phyloP scores from a whole-genome alignment of 768 basidiomycete species.

The Mycena maculata region DNA sequence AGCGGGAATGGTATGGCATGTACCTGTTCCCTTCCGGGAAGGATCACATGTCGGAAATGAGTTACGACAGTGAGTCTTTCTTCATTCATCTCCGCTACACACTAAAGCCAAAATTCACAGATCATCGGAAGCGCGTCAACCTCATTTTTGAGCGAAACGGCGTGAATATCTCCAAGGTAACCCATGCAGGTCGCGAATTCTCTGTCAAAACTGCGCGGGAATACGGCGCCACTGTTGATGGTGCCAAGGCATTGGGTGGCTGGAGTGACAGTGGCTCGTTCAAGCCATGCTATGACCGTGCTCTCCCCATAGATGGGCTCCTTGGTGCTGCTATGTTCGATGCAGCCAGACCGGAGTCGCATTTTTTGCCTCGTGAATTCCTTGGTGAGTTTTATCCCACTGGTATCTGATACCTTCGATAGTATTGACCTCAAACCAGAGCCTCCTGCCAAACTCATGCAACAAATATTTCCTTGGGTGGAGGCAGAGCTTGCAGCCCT shows the following conservation, averaged over 20 bases:
- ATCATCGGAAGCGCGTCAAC: slow-evolving; percentile 42
- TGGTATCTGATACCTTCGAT: background rate
- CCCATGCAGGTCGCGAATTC: slow-evolving; percentile 44
- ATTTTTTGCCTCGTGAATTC: slow-evolving; percentile 38
- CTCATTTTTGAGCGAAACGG: slow-evolving; percentile 40
- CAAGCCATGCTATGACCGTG: slow-evolving; percentile 43
- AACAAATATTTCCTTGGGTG: slow-evolving; percentile 43
- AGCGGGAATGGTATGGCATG: slow-evolving; percentile 43
- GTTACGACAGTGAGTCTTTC: slow-evolving; percentile 12
- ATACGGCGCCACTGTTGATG: slow-evolving; percentile 42
- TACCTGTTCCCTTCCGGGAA: slow-evolving; percentile 37
- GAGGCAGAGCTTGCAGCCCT: slow-evolving; percentile 33
- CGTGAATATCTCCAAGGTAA: slow-evolving; percentile 44
- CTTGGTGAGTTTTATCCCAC: slow-evolving; percentile 37
- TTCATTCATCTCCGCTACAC: background rate
- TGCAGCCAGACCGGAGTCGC: slow-evolving; percentile 39
- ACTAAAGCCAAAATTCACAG: slow-evolving; percentile 24
- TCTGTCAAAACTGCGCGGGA: slow-evolving; percentile 43
- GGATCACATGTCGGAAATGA: slow-evolving; percentile 7
- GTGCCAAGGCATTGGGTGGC: slow-evolving; percentile 46
- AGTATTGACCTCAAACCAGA: slow-evolving; percentile 20
- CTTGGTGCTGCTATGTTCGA: slow-evolving; percentile 48
- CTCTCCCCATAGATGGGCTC: slow-evolving; percentile 43
- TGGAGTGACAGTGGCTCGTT: slow-evolving; percentile 45
- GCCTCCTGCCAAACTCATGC: slow-evolving; percentile 34